Evolutionary conservation across 1,284 basidiomycete species (phyloP).

Genomic region (Leccinum pallidistipes): DNA sequence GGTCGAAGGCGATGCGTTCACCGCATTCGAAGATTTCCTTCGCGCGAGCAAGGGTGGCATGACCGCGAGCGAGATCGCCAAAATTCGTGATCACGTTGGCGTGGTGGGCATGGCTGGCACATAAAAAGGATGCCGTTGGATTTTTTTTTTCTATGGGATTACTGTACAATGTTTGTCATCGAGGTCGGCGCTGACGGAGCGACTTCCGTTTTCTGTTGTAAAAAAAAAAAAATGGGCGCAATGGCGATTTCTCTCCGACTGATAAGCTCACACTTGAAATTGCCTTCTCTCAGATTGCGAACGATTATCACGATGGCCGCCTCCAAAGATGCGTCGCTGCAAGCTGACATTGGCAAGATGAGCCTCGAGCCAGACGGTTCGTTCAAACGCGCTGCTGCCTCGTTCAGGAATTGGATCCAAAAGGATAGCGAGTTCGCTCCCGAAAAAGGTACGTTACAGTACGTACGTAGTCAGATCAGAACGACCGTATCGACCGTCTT

Average conservation of each 20-base stretch:
- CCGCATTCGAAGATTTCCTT: slow-evolving; percentile 76
- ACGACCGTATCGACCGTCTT: neutral
- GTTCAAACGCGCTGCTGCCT: slow-evolving; percentile 75
- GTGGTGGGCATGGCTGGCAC: slow-evolving; percentile 79
- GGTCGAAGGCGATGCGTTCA: slow-evolving; percentile 51
- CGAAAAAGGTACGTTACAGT: slow-evolving; percentile 71
- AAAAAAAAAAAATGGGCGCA: neutral
- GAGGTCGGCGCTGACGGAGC: neutral
- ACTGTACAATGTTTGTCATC: slow-evolving; percentile 19
- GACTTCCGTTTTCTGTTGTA: neutral
- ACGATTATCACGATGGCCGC: slow-evolving; percentile 21
- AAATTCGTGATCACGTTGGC: slow-evolving; percentile 74
- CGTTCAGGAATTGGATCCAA: slow-evolving; percentile 76
- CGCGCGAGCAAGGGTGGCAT: slow-evolving; percentile 68
- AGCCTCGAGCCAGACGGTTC: slow-evolving; percentile 69
- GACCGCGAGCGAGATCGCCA: slow-evolving; percentile 73
- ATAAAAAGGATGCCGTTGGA: slow-evolving; percentile 29
- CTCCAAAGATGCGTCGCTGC: slow-evolving; percentile 36
- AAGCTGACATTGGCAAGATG: slow-evolving; percentile 67
- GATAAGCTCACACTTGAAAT: slow-evolving; percentile 7
- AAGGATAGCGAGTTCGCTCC: slow-evolving; percentile 76
- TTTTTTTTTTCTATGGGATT: slow-evolving; percentile 2
- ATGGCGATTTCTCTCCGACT: slow-evolving; percentile 11
- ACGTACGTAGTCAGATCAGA: neutral
- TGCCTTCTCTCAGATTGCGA: neutral